phyloP scores from a whole-genome alignment of 805 yeast genomes.

The baker's yeast (Saccharomyces cerevisiae) region DNA sequence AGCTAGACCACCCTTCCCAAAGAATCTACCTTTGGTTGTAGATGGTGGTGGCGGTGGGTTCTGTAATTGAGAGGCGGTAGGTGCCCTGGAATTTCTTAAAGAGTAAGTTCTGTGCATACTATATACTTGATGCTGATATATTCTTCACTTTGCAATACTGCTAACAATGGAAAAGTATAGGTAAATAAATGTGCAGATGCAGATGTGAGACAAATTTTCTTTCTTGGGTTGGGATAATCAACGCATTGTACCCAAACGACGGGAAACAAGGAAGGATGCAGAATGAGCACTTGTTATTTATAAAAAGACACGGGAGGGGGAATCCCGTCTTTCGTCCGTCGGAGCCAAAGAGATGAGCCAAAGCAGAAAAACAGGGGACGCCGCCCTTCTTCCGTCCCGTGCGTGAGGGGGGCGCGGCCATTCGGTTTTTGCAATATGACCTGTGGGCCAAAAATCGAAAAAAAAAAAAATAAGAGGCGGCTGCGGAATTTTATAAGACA shows the following conservation, averaged over 20 bases:
- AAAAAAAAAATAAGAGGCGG: not conserved
- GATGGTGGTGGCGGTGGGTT: slow-evolving; percentile 93
- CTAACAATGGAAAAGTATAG: not conserved
- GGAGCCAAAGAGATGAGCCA: not conserved
- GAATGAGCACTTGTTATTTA: not conserved
- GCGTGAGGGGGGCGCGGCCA: not conserved
- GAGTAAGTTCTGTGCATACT: slow-evolving; percentile 97
- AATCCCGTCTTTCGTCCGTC: not conserved
- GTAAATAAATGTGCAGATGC: not conserved
- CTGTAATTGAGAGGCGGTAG: slow-evolving; percentile 92
- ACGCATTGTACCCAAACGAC: not conserved
- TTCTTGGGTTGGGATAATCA: not conserved
- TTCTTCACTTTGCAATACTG: not conserved
- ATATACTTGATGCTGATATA: not conserved
- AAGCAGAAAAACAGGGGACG: not conserved
- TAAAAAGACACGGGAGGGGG: not conserved
- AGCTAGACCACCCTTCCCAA: slow-evolving; percentile 66
- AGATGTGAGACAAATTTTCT: not conserved
- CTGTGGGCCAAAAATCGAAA: not conserved
- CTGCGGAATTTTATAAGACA: not conserved
- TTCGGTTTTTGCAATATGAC: not conserved
- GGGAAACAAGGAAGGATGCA: not conserved
- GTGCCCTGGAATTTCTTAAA: slow-evolving; percentile 88
- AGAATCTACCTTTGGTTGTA: slow-evolving; percentile 75
- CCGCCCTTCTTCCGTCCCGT: not conserved